Percentiles rank a stretch among this genome's conserved stretches.
Conservation (phyloP, 768 basidiomycete species). For the Psilocybe cubensis region DNA sequence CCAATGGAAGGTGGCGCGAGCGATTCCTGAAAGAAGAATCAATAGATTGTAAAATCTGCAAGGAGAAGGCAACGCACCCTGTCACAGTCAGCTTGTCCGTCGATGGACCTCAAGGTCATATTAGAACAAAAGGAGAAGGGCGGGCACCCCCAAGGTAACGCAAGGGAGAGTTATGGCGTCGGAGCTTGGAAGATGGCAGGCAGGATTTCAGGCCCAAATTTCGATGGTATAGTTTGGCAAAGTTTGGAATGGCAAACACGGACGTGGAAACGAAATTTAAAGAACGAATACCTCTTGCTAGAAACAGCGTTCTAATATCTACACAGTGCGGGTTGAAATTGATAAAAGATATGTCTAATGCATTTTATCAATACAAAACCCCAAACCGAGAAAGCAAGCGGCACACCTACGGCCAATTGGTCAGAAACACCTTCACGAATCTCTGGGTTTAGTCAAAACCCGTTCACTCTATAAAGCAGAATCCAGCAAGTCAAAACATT, state of each 20-base stretch:
- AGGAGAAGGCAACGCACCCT: not conserved
- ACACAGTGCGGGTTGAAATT: too few species aligned
- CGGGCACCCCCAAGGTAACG: not conserved
- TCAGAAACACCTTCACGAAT: too few species aligned
- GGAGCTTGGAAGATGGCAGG: not conserved
- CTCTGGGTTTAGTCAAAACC: too few species aligned
- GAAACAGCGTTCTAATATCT: too few species aligned
- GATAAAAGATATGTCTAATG: too few species aligned
- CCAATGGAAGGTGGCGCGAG: conserved; percentile 7
- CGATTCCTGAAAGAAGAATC: not conserved
- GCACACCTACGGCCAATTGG: too few species aligned
- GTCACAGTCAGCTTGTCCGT: conserved; percentile 1
- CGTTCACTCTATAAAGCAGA: too few species aligned
- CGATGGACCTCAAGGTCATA: conserved; percentile 4
- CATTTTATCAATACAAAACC: too few species aligned
- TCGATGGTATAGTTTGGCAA: conserved; percentile 10
- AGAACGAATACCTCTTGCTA: not conserved
- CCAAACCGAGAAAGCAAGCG: too few species aligned
- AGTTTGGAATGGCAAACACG: conserved; percentile 12
- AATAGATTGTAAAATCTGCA: not conserved
- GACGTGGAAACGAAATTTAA: not conserved
- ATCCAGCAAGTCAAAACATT: too few species aligned
- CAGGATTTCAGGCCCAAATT: not conserved
- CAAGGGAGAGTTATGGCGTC: not conserved
- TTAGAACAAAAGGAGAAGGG: not conserved